These are phyloP conservation scores for Gomphus bonarii DNA, from an alignment of 1,284 basidiomycete species.

Conservation along the genomic window DNA sequence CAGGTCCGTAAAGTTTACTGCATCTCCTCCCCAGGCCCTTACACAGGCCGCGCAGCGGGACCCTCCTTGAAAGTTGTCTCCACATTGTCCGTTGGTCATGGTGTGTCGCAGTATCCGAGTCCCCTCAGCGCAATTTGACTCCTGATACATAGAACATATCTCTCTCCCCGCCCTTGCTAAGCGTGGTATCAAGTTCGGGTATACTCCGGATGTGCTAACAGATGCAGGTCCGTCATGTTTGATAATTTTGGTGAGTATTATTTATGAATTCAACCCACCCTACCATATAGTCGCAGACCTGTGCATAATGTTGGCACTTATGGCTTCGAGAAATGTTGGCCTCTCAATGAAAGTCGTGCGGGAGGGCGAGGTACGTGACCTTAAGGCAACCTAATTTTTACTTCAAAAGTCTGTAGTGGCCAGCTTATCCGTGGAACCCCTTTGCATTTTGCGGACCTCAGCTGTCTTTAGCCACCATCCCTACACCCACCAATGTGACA, in stretches of 20 bases:
- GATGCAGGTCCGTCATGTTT: conserved; percentile 54
- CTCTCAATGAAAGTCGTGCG: conserved; percentile 57
- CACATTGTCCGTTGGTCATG: conserved; percentile 86
- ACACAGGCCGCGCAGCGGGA: conserved; percentile 41
- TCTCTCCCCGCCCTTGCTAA: conserved; percentile 54
- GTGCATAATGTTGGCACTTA: conserved; percentile 80
- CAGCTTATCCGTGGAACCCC: conserved; percentile 67
- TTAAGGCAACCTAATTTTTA: not conserved
- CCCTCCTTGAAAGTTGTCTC: conserved; percentile 69
- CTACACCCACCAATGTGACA: conserved; percentile 29
- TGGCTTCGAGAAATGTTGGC: conserved; percentile 76
- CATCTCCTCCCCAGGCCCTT: not conserved
- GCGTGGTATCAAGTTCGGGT: conserved; percentile 69
- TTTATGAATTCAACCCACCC: not conserved
- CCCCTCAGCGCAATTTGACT: not conserved
- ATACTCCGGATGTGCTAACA: conserved; percentile 86
- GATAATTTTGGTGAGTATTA: not conserved
- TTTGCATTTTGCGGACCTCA: conserved; percentile 75
- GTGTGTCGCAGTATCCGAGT: conserved; percentile 29
- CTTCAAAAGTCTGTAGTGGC: conserved; percentile 33
- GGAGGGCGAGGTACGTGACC: conserved; percentile 43
- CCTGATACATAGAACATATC: conserved; percentile 62
- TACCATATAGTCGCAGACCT: conserved; percentile 66
- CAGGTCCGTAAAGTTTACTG: conserved; percentile 31
- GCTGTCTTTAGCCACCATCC: conserved; percentile 37